Evolutionary conservation across 2,329 filamentous ascomycete genomes (phyloP).

Genomic region (Colletotrichum filicis): DNA sequence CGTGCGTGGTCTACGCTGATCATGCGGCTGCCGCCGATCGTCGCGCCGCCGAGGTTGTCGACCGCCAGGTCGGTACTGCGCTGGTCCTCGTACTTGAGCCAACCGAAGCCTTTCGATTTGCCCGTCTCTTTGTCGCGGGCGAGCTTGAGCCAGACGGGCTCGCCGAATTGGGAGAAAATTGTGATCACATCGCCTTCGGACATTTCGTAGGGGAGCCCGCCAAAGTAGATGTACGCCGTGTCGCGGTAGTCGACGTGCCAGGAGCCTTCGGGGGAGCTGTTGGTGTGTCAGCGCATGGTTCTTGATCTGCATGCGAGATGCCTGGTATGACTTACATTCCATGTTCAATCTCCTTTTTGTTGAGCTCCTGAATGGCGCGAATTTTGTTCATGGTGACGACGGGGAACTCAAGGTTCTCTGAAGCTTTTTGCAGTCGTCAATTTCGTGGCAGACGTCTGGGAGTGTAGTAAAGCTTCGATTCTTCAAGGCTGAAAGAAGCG

Average conservation of each 20-base stretch:
- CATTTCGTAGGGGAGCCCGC: constrained; percentile 90
- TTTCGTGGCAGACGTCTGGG: background rate
- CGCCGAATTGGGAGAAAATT: constrained; percentile 97
- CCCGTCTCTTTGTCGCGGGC: constrained; percentile 95
- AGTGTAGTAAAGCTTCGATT: background rate
- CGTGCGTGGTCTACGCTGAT: constrained; percentile 92
- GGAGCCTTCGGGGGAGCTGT: constrained; percentile 83
- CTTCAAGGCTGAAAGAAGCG: constrained; percentile 31
- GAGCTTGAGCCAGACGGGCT: constrained; percentile 92
- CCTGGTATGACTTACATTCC: constrained; percentile 69
- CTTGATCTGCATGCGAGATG: background rate
- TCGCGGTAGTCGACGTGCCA: constrained; percentile 99
- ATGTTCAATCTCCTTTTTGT: constrained; percentile 93
- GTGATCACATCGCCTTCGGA: constrained; percentile 96
- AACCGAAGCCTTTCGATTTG: constrained; percentile 93
- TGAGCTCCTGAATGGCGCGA: constrained; percentile 90
- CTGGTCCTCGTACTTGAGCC: constrained; percentile 98
- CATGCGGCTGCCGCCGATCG: constrained; percentile 77
- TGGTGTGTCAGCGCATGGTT: constrained; percentile 39
- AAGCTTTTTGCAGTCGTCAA: background rate
- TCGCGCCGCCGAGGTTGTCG: constrained; percentile 91
- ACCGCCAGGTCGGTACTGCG: constrained; percentile 95
- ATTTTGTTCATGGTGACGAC: constrained; percentile 85
- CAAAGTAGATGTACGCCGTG: constrained; percentile 96
- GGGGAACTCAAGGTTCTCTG: background rate